Evolutionary conservation across 352 stramenopile genomes (phyloP).

Genomic region (Phytophthora fragariae): DNA sequence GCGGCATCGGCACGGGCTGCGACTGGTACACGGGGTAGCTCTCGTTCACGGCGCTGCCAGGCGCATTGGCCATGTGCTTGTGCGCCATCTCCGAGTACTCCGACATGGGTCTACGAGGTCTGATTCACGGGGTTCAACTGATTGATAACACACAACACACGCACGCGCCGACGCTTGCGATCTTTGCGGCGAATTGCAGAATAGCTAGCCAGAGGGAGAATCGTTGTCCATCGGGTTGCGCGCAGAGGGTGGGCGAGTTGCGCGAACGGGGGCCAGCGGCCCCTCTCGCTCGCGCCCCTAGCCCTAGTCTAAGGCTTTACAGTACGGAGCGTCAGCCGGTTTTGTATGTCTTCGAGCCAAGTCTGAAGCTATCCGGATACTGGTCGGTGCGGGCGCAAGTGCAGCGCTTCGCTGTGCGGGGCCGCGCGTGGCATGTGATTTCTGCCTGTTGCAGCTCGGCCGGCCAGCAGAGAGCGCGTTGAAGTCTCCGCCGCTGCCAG

Average conservation of each 20-base stretch:
- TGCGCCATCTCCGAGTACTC: conserved; percentile 45
- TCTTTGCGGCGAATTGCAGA: conserved; percentile 59
- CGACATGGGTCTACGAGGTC: conserved; percentile 30
- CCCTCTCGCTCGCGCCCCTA: conserved; percentile 29
- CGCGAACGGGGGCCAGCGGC: conserved; percentile 6
- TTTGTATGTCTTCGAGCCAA: conserved; percentile 24
- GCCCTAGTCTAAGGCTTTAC: conserved; percentile 34
- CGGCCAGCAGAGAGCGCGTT: conserved; percentile 30
- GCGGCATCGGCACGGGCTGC: conserved; percentile 27
- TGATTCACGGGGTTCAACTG: conserved; percentile 27
- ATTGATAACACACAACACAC: conserved; percentile 14
- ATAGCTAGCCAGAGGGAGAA: conserved; percentile 37
- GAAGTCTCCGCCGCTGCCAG: conserved; percentile 1
- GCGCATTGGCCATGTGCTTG: conserved; percentile 47
- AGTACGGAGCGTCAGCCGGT: conserved; percentile 18
- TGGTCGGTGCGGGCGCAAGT: not conserved
- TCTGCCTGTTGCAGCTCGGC: not conserved
- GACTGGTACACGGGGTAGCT: conserved; percentile 33
- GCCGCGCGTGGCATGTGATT: not conserved
- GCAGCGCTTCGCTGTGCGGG: not conserved
- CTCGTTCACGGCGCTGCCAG: conserved; percentile 35
- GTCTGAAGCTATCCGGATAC: too few relatives aligned
- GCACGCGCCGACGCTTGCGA: conserved; percentile 31
- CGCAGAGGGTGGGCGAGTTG: conserved; percentile 31
- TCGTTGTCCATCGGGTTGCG: conserved; percentile 21